These are phyloP conservation scores for Diddensiella transvaalensis DNA, from an alignment of 805 yeast genomes.

Conservation along the genomic window DNA sequence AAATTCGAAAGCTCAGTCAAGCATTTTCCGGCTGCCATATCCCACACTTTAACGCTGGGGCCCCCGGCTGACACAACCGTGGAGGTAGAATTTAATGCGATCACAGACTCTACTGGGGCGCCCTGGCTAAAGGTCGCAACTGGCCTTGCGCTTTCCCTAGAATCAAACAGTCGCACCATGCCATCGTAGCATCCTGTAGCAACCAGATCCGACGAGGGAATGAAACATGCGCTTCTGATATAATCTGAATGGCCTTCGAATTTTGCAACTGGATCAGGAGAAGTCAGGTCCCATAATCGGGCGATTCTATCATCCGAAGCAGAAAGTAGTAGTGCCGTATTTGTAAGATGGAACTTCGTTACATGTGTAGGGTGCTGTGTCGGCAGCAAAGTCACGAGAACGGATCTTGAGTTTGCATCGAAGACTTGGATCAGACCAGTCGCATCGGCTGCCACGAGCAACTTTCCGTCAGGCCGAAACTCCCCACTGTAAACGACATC, in stretches of 20 bases:
- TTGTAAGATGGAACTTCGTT: slow-evolving; percentile 81
- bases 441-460: slow-evolving; percentile 92
- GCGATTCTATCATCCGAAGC: slow-evolving; percentile 90
- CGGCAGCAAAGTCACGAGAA: slow-evolving; percentile 77
- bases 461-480: slow-evolving; percentile 85
- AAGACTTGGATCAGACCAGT: slow-evolving; percentile 88
- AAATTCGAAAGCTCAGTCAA: slow-evolving; percentile 76
- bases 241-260: slow-evolving; percentile 82
- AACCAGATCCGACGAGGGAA: slow-evolving; percentile 73
- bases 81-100: slow-evolving; percentile 71
- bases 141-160: slow-evolving; percentile 42
- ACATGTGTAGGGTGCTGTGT: slow-evolving; percentile 88
- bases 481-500: slow-evolving; percentile 92
- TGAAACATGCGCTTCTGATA: slow-evolving; percentile 74
- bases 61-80: slow-evolving; percentile 81
- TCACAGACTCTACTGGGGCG: slow-evolving; percentile 80
- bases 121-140: slow-evolving; percentile 66
- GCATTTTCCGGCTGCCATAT: slow-evolving; percentile 70
- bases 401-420: slow-evolving; percentile 76
- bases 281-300: slow-evolving; percentile 83
- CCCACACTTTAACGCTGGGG: slow-evolving; percentile 85
- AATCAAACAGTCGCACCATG: slow-evolving; percentile 73
- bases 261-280: slow-evolving; percentile 68
- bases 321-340: slow-evolving; percentile 70
- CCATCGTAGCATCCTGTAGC: slow-evolving; percentile 96